These are phyloP conservation scores for Rhynchospora pubera DNA, from an alignment of 176 grass and related monocot genomes.

Conservation along the genomic window DNA sequence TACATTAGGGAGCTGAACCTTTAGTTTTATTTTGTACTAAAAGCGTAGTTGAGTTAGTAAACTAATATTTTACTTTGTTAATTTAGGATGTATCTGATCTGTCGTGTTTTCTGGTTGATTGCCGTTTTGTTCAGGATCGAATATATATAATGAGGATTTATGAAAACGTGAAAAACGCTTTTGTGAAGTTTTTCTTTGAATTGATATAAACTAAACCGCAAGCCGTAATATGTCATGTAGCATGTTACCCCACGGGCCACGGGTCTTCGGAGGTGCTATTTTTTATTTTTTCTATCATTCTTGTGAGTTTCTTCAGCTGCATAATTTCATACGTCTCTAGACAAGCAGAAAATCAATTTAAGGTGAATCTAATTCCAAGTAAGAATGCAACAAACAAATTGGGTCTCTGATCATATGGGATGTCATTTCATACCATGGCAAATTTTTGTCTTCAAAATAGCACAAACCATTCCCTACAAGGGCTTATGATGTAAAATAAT, in stretches of 20 bases:
- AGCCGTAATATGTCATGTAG: neutral
- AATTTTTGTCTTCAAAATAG: neutral
- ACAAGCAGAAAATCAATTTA: neutral
- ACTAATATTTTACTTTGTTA: conserved; percentile 10
- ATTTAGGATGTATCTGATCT: conserved; percentile 10
- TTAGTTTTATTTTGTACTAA: conserved; percentile 4
- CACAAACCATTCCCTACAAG: neutral
- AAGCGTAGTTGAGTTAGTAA: neutral
- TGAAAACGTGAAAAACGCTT: conserved; percentile 1
- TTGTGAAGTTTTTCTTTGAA: neutral
- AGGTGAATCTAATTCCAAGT: neutral
- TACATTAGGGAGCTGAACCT: neutral
- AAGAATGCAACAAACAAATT: neutral
- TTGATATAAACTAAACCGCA: neutral
- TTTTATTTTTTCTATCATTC: neutral
- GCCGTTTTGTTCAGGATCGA: neutral
- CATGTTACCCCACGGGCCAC: neutral
- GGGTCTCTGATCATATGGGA: neutral
- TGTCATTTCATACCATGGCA: neutral
- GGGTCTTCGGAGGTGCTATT: neutral
- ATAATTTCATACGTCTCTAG: neutral
- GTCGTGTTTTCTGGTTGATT: conserved; percentile 1
- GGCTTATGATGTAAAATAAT: no score
- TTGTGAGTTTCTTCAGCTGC: neutral
- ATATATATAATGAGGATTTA: conserved; percentile 6